Conservation (phyloP, 2,329 filamentous ascomycete species). For the Cladosporium oxysporum region DNA sequence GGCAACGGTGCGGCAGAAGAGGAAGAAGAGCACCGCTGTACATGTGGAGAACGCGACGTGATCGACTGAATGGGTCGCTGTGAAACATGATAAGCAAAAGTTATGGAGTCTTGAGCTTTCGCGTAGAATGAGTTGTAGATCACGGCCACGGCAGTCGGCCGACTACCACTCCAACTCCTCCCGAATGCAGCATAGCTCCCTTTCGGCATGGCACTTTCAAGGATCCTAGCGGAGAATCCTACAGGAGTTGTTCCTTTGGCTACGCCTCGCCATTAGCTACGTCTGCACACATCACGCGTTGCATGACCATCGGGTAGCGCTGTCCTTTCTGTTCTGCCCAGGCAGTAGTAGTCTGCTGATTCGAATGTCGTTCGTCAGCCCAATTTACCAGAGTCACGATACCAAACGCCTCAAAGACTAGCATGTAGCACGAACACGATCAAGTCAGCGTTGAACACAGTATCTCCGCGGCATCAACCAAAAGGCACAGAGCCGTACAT, state of each 20-base stretch:
- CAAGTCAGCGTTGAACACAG: no score
- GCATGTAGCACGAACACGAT: no score
- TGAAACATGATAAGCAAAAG: neutral
- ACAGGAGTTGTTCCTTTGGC: neutral
- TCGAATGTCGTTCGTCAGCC: neutral
- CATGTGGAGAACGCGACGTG: neutral
- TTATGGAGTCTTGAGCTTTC: neutral
- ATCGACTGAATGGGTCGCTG: neutral
- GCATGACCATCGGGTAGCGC: neutral
- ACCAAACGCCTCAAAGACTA: neutral
- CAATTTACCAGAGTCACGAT: neutral
- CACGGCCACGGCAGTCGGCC: neutral
- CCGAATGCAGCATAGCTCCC: neutral
- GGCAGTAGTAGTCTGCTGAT: neutral
- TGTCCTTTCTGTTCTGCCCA: neutral
- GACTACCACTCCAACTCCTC: neutral
- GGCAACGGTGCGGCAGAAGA: constrained; percentile 2
- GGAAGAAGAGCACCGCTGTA: neutral
- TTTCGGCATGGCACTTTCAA: neutral
- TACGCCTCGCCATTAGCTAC: neutral
- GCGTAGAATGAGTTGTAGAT: neutral
- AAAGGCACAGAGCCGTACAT: no score
- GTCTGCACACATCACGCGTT: neutral
- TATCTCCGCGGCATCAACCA: no score
- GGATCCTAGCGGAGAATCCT: neutral